Percentiles rank a stretch among this genome's conserved stretches.
phyloP scores from a whole-genome alignment of 2,329 filamentous ascomycete genomes.

The Penicillium glabrum region DNA sequence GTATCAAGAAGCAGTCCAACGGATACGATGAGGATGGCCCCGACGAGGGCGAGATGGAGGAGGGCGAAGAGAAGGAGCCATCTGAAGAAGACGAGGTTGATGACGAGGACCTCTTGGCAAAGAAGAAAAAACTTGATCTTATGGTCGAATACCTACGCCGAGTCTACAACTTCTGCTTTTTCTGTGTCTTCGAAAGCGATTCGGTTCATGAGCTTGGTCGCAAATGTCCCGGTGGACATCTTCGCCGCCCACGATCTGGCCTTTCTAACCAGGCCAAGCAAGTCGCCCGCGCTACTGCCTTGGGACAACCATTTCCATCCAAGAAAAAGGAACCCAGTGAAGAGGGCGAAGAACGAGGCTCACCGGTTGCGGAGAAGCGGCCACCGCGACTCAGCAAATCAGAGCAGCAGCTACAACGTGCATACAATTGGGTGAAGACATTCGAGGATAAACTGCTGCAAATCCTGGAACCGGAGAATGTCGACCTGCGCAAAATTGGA shows the following conservation, averaged over 20 bases:
- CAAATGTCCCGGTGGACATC: slow-evolving; percentile 96
- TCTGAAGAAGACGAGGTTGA: slow-evolving; percentile 72
- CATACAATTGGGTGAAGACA: slow-evolving; percentile 98
- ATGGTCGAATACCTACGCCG: slow-evolving; percentile 94
- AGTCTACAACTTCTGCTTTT: slow-evolving; percentile 99
- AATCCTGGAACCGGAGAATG: slow-evolving; percentile 84
- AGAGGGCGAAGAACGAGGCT: slow-evolving; percentile 64
- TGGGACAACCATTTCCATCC: slow-evolving; percentile 77
- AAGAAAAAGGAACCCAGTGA: slow-evolving; percentile 70
- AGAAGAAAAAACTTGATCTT: slow-evolving; percentile 96
- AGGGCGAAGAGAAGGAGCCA: slow-evolving; percentile 75
- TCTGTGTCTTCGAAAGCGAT: slow-evolving; percentile 98
- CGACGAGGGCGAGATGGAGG: slow-evolving; percentile 66
- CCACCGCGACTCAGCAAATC: slow-evolving; percentile 71
- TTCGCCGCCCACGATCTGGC: slow-evolving; percentile 84
- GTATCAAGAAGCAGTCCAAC: slow-evolving; percentile 58
- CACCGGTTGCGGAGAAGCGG: slow-evolving; percentile 71
- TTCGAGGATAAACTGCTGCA: slow-evolving; percentile 96
- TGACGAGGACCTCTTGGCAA: slow-evolving; percentile 81
- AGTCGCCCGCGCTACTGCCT: slow-evolving; percentile 80
- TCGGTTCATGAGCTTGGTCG: slow-evolving; percentile 93
- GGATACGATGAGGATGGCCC: slow-evolving; percentile 39
- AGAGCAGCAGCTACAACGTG: slow-evolving; percentile 88
- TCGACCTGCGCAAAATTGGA: slow-evolving; percentile 86
- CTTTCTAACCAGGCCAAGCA: slow-evolving; percentile 79